Evolutionary conservation across 768 basidiomycete genomes (phyloP), one percentile per base, ranked within the genome.

Genomic region (Strobilomyces confusus): DNA sequence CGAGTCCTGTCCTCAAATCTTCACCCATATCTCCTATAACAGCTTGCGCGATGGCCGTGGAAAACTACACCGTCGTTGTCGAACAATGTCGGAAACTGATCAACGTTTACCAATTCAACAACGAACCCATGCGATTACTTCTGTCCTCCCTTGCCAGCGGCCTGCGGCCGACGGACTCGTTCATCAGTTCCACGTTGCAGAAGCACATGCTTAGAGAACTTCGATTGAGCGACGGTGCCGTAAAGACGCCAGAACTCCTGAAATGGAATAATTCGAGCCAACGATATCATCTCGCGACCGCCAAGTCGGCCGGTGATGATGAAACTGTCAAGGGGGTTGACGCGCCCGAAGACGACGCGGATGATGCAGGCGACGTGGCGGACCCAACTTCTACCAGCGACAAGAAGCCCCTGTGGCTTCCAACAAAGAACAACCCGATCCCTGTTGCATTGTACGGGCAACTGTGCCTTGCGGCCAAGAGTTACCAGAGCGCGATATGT

Each of bases 401-500:
- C 37, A 68, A 67, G 48, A 59, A 58, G 43, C 54, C 59, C 1
- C 3, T 77, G 4, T 73, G 72, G 37, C 63, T 85, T 23, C 87
- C 91, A 3, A 86, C 42, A 19, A 87, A 84, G 67, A 73, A 81
- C 30, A 92, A 87, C 58, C 86, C 92, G 0, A 69, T 87, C 37
- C 75, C 83, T 20, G 78, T 89, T 14, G 74, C 85, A 1, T 71
- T 91, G 19, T 95, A 95, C 62, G 94, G 91, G 0, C 87, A 89
- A 63, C 78, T 92, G 45, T 87, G 89, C 61, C 78, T 91, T n/a
- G 81, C 83, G 4, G 86, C 87, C 20, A 89, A 84, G 72, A 92
- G 90, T 60, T 94, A 87, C 67, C 92, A 97, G 63, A 89, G 88
- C 60, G 89, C 93, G 5, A 82, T 95, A 48, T 95, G 95, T 95